phyloP scores from a whole-genome alignment of 305 asterid species.

The Fraxinus baroniana region DNA sequence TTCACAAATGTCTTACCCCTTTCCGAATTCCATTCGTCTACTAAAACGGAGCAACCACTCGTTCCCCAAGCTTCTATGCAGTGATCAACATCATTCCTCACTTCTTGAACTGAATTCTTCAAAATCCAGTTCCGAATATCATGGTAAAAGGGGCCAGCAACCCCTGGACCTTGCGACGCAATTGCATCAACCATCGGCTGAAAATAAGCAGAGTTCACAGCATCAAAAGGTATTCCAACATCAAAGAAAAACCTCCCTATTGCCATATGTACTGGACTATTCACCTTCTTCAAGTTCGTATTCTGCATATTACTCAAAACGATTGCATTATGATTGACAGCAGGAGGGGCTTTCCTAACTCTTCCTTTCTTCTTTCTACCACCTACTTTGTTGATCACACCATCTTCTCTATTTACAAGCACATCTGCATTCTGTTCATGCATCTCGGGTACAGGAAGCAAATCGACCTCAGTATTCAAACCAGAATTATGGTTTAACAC shows the following conservation, averaged over 20 bases:
- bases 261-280: slow-evolving; percentile 70
- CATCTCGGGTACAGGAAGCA: slow-evolving; percentile 64
- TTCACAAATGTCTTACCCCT: slow-evolving; percentile 59
- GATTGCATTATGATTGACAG: slow-evolving; percentile 36
- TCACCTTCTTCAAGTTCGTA: slow-evolving; percentile 40
- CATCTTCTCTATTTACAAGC: slow-evolving; percentile 51
- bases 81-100: slow-evolving; percentile 56
- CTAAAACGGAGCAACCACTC: slow-evolving; percentile 81
- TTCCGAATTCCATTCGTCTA: slow-evolving; percentile 60
- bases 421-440: slow-evolving; percentile 47
- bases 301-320: slow-evolving; percentile 36
- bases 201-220: slow-evolving; percentile 74
- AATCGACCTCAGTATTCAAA: slow-evolving; percentile 48
- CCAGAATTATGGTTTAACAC: slow-evolving; percentile 39
- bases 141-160: slow-evolving; percentile 67
- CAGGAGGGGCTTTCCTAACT: slow-evolving; percentile 52
- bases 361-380: slow-evolving; percentile 72
- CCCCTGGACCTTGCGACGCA: slow-evolving; percentile 62
- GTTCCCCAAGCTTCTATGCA: slow-evolving; percentile 64
- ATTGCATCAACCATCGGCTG: slow-evolving; percentile 91
- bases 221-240: slow-evolving; percentile 67
- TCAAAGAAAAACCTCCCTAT: slow-evolving; percentile 76
- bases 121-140: slow-evolving; percentile 76
- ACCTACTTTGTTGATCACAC: slow-evolving; percentile 33
- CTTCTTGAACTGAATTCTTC: slow-evolving; percentile 70